Percentiles rank a stretch among this genome's conserved stretches.
Evolutionary conservation across 1,284 basidiomycete species (phyloP).

Genomic region (Pholiota adiposa): DNA sequence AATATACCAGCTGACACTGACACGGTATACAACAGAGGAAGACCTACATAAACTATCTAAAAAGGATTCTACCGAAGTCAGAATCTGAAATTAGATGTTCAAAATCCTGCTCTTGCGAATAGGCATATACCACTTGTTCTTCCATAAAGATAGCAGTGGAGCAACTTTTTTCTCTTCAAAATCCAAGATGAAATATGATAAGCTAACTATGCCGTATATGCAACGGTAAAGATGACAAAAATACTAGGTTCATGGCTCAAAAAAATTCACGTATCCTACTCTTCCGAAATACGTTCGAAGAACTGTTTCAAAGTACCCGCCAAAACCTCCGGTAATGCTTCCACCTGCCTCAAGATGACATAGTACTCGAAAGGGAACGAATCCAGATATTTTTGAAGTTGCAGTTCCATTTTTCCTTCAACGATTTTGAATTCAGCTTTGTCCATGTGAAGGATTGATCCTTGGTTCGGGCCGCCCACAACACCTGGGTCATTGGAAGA

Average conservation of each 20-base stretch:
- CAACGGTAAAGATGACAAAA: background rate
- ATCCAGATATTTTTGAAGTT: conserved; percentile 91
- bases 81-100: conserved; percentile 39
- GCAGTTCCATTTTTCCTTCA: conserved; percentile 88
- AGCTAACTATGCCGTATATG: background rate
- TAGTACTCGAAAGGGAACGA: conserved; percentile 99
- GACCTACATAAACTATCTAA: conserved; percentile 77
- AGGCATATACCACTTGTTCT: too few relatives aligned
- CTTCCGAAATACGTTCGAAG: conserved; percentile 78
- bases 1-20: conserved; percentile 11
- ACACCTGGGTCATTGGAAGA: conserved; percentile 27
- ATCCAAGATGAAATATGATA: too few relatives aligned
- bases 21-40: conserved; percentile 58
- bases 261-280: conserved; percentile 34
- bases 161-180: too few relatives aligned
- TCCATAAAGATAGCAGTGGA: too few relatives aligned
- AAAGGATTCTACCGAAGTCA: conserved; percentile 64
- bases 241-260: background rate
- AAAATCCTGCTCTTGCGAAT: too few relatives aligned
- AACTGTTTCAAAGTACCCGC: conserved; percentile 94
- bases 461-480: conserved; percentile 40
- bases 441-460: conserved; percentile 93
- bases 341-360: conserved; percentile 89
- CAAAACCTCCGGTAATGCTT: conserved; percentile 91
- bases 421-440: conserved; percentile 87